These are phyloP conservation scores for Schizophyllum amplum DNA, from an alignment of 1,284 basidiomycete genomes.

Conservation along the genomic window DNA sequence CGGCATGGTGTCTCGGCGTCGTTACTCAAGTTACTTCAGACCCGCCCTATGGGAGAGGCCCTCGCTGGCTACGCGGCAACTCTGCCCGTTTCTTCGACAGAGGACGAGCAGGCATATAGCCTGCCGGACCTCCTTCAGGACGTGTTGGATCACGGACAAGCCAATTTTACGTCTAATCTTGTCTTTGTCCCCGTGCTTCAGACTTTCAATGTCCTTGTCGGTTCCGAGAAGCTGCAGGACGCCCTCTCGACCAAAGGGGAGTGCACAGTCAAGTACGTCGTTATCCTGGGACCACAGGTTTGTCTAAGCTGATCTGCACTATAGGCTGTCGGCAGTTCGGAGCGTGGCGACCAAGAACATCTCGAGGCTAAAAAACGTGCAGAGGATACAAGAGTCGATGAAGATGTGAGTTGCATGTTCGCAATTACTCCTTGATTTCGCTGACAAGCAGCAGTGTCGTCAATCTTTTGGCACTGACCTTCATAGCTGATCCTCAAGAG, in stretches of 20 bases:
- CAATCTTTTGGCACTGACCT: background rate
- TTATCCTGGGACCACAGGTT: background rate
- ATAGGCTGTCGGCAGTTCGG: conserved; percentile 39
- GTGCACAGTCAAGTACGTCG: background rate
- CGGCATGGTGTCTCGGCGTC: background rate
- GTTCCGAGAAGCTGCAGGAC: conserved; percentile 49
- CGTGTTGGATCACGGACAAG: conserved; percentile 43
- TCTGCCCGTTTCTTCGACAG: conserved; percentile 33
- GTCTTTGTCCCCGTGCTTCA: conserved; percentile 74
- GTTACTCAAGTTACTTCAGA: conserved; percentile 31
- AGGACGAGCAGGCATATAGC: conserved; percentile 27
- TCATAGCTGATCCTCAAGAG: background rate
- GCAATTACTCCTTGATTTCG: conserved; percentile 1
- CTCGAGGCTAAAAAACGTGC: conserved; percentile 66
- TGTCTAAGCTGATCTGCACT: background rate
- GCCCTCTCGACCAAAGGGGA: background rate
- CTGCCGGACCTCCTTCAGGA: conserved; percentile 45
- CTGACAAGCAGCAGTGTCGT: background rate
- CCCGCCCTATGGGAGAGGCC: conserved; percentile 57
- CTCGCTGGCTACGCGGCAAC: conserved; percentile 48
- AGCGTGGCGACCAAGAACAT: conserved; percentile 52
- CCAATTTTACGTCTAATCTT: conserved; percentile 54
- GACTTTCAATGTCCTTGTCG: conserved; percentile 64
- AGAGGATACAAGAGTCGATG: conserved; percentile 72
- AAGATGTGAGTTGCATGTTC: conserved; percentile 50